phyloP scores from a whole-genome alignment of 164 flowering plant species.

The Vitis riparia region DNA sequence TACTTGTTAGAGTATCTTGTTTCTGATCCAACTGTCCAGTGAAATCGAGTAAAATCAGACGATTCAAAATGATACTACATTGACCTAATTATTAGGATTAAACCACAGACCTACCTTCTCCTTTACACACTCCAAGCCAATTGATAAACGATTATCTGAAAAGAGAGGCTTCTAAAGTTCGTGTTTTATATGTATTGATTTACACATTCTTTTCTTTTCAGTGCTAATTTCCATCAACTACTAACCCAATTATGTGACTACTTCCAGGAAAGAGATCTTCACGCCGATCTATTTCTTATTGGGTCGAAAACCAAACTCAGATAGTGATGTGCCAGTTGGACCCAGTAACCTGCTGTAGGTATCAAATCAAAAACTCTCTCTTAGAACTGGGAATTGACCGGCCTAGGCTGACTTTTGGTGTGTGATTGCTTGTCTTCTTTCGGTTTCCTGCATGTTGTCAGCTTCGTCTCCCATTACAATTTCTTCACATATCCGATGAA shows the following conservation, averaged over 20 bases:
- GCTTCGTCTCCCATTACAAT: background rate
- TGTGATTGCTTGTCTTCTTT: background rate
- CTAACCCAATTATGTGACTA: background rate
- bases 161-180: too few species aligned
- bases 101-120: too few species aligned
- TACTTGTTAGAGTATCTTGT: too few species aligned
- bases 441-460: background rate
- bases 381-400: too few species aligned
- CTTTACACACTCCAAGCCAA: too few species aligned
- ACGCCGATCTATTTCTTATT: constrained; percentile 93
- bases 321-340: constrained; percentile 1
- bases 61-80: too few species aligned
- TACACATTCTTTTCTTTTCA: background rate
- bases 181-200: too few species aligned
- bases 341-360: background rate
- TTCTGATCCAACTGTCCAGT: too few species aligned
- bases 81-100: too few species aligned
- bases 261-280: constrained; percentile 86
- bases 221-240: background rate
- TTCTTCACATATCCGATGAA: background rate
- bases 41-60: too few species aligned
- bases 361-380: background rate
- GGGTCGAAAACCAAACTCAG: constrained; percentile 64
- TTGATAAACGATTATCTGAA: too few species aligned
- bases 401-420: too few species aligned